Evolutionary conservation across 23 red algal species (phyloP).

Genomic region (Cyanidioschyzon merolae): DNA sequence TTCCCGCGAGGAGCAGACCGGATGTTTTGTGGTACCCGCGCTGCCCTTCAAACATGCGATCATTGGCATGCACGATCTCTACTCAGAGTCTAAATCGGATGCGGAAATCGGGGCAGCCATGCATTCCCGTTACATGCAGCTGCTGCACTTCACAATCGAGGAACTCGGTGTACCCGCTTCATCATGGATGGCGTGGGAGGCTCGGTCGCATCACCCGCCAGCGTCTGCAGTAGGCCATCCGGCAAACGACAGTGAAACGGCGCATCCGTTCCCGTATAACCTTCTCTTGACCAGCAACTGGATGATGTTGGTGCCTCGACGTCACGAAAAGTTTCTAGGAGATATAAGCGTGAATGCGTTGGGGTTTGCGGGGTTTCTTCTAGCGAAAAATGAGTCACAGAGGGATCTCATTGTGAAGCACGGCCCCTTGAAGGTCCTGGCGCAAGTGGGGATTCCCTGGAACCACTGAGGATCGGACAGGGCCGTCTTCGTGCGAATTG

Average conservation of each 20-base stretch:
- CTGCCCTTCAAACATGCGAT: constrained; percentile 17
- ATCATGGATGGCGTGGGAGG: neutral
- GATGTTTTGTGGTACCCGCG: neutral
- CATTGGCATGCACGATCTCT: neutral
- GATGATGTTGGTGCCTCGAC: constrained; percentile 72
- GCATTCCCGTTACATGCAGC: neutral
- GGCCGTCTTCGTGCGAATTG: no score
- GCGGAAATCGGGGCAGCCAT: neutral
- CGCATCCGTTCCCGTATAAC: constrained; percentile 61
- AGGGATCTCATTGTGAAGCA: neutral
- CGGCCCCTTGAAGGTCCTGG: neutral
- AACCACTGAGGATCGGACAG: neutral
- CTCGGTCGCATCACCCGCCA: neutral
- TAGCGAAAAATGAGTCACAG: constrained; percentile 32
- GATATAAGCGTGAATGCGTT: constrained; percentile 67
- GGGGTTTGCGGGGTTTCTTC: constrained; percentile 49
- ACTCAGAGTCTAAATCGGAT: neutral
- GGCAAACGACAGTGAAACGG: neutral
- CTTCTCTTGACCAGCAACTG: constrained; percentile 46
- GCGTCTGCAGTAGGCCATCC: no score
- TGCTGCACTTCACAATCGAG: neutral
- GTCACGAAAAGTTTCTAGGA: constrained; percentile 39
- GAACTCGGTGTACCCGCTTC: neutral
- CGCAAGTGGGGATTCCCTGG: constrained; percentile 1
- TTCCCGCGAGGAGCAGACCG: neutral